A percentile compares a stretch with the other conserved stretches of the same genome.
Evolutionary conservation across 306 rosid species (phyloP).

Genomic region (Vachellia pachyceras): DNA sequence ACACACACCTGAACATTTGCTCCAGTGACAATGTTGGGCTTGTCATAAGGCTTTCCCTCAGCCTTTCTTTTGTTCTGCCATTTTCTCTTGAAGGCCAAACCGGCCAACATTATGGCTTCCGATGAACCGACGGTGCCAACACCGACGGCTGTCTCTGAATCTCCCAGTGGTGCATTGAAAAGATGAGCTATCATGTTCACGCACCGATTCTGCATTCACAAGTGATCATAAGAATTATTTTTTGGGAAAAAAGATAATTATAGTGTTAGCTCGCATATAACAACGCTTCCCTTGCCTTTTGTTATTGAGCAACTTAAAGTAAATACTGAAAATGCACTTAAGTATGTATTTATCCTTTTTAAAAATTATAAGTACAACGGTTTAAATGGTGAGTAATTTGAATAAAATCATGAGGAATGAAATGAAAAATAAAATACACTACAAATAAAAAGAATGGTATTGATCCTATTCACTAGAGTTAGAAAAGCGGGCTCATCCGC

Average conservation of each 20-base stretch:
- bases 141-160: slow-evolving; percentile 81
- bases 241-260: no score
- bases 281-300: no score
- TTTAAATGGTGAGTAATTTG: no score
- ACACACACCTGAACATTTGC: slow-evolving; percentile 85
- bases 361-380: no score
- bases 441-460: no score
- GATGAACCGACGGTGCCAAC: slow-evolving; percentile 96
- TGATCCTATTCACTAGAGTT: no score
- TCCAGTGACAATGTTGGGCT: slow-evolving; percentile 94
- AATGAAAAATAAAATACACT: no score
- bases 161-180: slow-evolving; percentile 86
- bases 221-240: neutral
- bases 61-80: slow-evolving; percentile 80
- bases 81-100: slow-evolving; percentile 88
- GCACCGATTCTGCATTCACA: slow-evolving; percentile 74
- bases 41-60: slow-evolving; percentile 71
- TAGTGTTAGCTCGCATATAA: neutral
- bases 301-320: no score
- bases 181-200: slow-evolving; percentile 97
- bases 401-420: no score
- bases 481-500: no score
- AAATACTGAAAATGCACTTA: no score
- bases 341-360: no score
- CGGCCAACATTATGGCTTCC: slow-evolving; percentile 97